These are phyloP conservation scores for Coemansia sp. DNA, from an alignment of 192 early-diverging fungal genomes.

Conservation along the genomic window DNA sequence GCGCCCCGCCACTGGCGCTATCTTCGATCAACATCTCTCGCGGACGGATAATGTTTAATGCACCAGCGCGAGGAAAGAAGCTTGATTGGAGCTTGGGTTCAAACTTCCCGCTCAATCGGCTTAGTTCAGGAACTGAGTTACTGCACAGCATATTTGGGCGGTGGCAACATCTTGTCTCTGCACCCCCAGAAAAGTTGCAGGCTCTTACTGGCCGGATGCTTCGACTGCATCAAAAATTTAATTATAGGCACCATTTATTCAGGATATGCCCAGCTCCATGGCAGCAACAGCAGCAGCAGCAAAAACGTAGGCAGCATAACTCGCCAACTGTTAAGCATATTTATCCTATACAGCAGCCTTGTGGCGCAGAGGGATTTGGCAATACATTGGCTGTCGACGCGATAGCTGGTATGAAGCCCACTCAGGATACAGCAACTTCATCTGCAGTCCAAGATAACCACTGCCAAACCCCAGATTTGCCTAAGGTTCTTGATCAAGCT, in stretches of 20 bases:
- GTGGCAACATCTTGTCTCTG: background rate
- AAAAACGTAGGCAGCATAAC: too few relatives aligned
- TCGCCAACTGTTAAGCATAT: too few relatives aligned
- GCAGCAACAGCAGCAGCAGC: conserved; percentile 24
- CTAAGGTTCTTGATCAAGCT: conserved; percentile 24
- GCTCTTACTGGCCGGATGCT: conserved; percentile 46
- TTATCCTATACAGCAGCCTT: too few relatives aligned
- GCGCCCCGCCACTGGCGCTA: conserved; percentile 3
- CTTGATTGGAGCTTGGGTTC: conserved; percentile 22
- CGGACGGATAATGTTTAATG: conserved; percentile 28
- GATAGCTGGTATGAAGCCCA: too few relatives aligned
- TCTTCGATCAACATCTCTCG: conserved; percentile 14
- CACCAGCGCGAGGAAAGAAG: conserved; percentile 11
- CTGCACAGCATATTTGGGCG: conserved; percentile 19
- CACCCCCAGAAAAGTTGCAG: conserved; percentile 23
- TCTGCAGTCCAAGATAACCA: too few relatives aligned
- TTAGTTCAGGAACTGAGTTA: conserved; percentile 8
- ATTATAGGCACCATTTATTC: conserved; percentile 48
- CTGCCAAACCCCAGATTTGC: background rate
- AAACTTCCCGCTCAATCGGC: conserved; percentile 25
- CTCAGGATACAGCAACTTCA: too few relatives aligned
- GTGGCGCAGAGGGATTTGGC: too few relatives aligned
- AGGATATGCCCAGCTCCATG: conserved; percentile 52
- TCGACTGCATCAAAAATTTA: conserved; percentile 40
- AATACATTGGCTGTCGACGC: too few relatives aligned